These are phyloP conservation scores for Trypanosoma boissoni DNA, from an alignment of 208 protist species.

Conservation along the genomic window DNA sequence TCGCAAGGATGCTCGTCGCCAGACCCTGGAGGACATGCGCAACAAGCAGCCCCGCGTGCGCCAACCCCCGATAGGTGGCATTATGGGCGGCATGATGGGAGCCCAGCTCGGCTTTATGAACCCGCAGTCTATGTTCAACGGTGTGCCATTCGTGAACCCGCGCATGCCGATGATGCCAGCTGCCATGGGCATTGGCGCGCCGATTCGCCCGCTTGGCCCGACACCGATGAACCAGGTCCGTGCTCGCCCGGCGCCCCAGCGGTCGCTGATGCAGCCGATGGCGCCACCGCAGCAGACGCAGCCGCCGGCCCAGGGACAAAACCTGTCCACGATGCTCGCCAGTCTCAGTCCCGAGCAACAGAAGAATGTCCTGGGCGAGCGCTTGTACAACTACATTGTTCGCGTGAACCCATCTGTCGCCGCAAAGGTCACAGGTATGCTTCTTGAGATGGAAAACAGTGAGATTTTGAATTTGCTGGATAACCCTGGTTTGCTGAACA, in stretches of 20 bases:
- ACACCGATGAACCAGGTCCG: conserved; percentile 34
- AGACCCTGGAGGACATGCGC: conserved; percentile 92
- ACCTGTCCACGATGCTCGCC: conserved; percentile 65
- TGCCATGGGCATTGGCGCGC: conserved; percentile 32
- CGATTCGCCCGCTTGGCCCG: conserved; percentile 80
- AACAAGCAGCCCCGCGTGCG: conserved; percentile 81
- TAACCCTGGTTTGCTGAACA: conserved; percentile 78
- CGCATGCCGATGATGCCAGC: conserved; percentile 78
- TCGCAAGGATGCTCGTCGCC: conserved; percentile 94
- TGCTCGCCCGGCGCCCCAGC: conserved; percentile 32
- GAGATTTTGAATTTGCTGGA: conserved; percentile 97
- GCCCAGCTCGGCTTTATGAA: conserved; percentile 53
- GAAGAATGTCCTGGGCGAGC: conserved; percentile 96
- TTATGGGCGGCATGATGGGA: conserved; percentile 48
- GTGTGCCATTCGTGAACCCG: conserved; percentile 74
- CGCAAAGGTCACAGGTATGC: conserved; percentile 99
- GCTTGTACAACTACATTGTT: conserved; percentile 95
- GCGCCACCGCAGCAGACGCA: conserved; percentile 48
- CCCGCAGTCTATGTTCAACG: conserved; percentile 53
- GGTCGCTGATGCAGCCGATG: conserved; percentile 64
- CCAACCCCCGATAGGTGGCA: conserved; percentile 44
- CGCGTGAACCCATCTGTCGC: conserved; percentile 80
- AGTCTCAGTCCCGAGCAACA: conserved; percentile 82
- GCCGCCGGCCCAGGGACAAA: conserved; percentile 47
- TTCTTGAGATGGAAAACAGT: conserved; percentile 97